phyloP scores from a whole-genome alignment of 768 basidiomycete species.

The Amanita polypyramis region DNA sequence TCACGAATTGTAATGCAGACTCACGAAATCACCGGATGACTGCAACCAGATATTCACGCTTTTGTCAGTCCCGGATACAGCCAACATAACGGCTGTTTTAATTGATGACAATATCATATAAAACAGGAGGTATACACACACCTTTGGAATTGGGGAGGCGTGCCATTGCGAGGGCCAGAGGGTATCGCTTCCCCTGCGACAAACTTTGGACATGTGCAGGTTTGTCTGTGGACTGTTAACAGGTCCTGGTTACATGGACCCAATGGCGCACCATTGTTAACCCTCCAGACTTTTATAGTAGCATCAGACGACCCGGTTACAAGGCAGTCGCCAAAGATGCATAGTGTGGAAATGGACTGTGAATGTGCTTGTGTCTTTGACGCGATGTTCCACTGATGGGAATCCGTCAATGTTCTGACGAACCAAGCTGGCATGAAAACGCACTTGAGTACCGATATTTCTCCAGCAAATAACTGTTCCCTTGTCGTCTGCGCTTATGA shows the following conservation, averaged over 20 bases:
- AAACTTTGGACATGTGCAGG: slow-evolving; percentile 46
- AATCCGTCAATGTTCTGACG: background rate
- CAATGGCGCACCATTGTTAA: slow-evolving; percentile 15
- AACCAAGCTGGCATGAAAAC: slow-evolving; percentile 4
- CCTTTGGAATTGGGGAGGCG: slow-evolving; percentile 61
- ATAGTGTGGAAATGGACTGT: slow-evolving; percentile 61
- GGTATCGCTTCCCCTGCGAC: slow-evolving; percentile 56
- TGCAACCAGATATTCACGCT: slow-evolving; percentile 71
- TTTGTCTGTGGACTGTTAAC: slow-evolving; percentile 18
- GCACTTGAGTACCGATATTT: slow-evolving; percentile 27
- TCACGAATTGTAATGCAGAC: slow-evolving; percentile 1
- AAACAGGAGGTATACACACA: slow-evolving; percentile 19
- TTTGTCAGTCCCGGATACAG: slow-evolving; percentile 73
- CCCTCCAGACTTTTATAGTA: slow-evolving; percentile 63
- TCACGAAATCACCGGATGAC: slow-evolving; percentile 40
- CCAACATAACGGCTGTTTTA: slow-evolving; percentile 52
- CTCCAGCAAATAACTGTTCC: slow-evolving; percentile 64
- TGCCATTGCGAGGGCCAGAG: slow-evolving; percentile 57
- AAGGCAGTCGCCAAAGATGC: slow-evolving; percentile 35
- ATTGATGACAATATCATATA: slow-evolving; percentile 3
- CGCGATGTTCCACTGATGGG: slow-evolving; percentile 46
- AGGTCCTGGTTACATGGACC: background rate
- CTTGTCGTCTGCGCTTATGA: slow-evolving; percentile 70
- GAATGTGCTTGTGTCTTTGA: slow-evolving; percentile 47
- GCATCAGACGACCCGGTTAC: slow-evolving; percentile 82